Percentiles rank a stretch among this genome's conserved stretches.
These are phyloP conservation scores for Hypomontagnella monticulosa DNA, from an alignment of 495 filamentous ascomycete genomes.

Conservation along the genomic window DNA sequence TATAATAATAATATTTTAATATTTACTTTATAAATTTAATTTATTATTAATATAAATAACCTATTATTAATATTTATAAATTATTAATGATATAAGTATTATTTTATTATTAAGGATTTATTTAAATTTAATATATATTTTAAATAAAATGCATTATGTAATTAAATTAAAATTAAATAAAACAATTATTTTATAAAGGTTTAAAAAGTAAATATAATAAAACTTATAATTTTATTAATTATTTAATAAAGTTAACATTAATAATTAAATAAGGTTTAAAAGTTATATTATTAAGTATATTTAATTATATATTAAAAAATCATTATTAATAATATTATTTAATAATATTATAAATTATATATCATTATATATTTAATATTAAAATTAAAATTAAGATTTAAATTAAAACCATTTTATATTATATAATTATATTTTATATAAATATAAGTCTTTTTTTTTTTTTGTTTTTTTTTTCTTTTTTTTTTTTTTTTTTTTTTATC, in stretches of 20 bases:
- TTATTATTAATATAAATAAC: background rate
- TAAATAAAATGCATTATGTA: background rate
- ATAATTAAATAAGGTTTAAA: too few relatives aligned
- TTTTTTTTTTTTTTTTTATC: background rate
- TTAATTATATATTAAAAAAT: too few relatives aligned
- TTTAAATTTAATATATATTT: background rate
- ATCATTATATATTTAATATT: background rate
- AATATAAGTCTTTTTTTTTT: background rate
- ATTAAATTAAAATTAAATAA: too few relatives aligned
- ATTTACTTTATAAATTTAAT: background rate
- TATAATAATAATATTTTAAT: background rate
- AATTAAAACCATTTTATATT: background rate
- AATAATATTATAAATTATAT: background rate
- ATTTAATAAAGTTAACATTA: too few relatives aligned
- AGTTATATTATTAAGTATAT: background rate
- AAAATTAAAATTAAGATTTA: background rate
- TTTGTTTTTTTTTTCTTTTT: background rate
- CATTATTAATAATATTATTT: background rate
- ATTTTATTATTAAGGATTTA: background rate
- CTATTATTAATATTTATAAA: background rate
- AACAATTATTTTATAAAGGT: too few relatives aligned
- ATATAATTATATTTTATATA: background rate
- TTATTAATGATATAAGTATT: background rate
- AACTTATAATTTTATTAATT: too few relatives aligned
- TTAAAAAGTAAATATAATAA: too few relatives aligned